Conservation (phyloP, 331 rosid species). For the Malus hybrid region DNA sequence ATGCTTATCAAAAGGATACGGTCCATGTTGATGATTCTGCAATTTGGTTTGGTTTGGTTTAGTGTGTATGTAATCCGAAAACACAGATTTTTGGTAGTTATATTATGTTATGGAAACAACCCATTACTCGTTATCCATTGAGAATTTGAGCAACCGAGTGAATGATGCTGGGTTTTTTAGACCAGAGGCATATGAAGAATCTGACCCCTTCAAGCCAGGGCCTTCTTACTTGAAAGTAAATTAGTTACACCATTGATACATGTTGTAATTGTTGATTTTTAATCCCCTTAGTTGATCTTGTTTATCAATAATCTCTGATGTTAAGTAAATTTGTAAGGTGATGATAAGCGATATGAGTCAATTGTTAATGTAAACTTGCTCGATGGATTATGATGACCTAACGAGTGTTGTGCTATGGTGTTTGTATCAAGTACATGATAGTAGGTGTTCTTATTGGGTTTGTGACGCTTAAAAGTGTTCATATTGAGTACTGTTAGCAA, state of each 20-base stretch:
- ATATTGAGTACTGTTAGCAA: too few relatives aligned
- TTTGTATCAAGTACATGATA: background rate
- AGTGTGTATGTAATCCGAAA: background rate
- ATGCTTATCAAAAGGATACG: background rate
- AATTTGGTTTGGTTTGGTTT: background rate
- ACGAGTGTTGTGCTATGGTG: background rate
- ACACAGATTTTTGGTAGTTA: background rate
- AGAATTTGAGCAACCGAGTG: conserved; percentile 43
- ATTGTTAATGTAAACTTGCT: too few relatives aligned
- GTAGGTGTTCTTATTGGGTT: background rate
- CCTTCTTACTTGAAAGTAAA: conserved; percentile 41
- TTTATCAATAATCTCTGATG: too few relatives aligned
- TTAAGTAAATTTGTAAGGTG: too few relatives aligned
- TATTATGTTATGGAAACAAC: background rate
- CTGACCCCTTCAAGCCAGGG: conserved; percentile 78
- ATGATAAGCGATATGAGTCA: background rate
- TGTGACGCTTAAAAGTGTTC: background rate
- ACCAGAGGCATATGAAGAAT: conserved; percentile 70
- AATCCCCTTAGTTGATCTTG: too few relatives aligned
- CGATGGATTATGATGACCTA: background rate
- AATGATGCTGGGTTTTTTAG: conserved; percentile 72
- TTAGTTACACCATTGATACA: background rate
- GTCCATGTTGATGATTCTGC: background rate
- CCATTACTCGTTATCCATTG: background rate
- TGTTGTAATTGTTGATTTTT: too few relatives aligned